Evolutionary conservation across 2,329 filamentous ascomycete genomes (phyloP), one percentile per base, ranked within the genome.

Genomic region (Talaromyces sp.): DNA sequence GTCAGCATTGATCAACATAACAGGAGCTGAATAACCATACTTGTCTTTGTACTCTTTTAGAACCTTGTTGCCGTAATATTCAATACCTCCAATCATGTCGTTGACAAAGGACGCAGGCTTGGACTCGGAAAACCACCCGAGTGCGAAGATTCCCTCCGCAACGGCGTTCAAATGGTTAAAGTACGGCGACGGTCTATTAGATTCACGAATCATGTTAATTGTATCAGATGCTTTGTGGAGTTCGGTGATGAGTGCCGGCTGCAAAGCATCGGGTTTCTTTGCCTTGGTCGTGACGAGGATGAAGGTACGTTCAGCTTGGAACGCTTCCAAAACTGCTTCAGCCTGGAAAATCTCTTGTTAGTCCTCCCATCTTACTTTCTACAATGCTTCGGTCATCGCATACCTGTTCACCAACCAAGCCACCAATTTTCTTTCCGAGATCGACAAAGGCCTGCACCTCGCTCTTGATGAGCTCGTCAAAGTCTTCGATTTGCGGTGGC

Each of bases 41-140:
- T 86, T 88, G 64, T 90, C 92, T 77, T 95, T 97, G 75, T 89
- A 88, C 68, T 95, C 89, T 77, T 92, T 96, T 67, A 97, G 79
- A 41, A 99, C 90, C 67, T 92, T 87, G 79, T 99, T 97, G 35
- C 94, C 94, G 69, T 91, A 97, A 79, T 96, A 96, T 73, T 97
- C 89, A 46, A 92, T 91, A 56, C 91, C 88, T 31, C 88, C 87
- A 21, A 96, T 81, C 61, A 88, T 88, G 67, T 96, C 92, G 53
- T 88, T 88, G 53, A 97, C 89, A 69, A 92, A 90, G 70, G 94
- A 92, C 65, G 85, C 87, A 2, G 94, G 94, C 72, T 91, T 92
- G 64, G 80, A 83, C 57, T 95, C 90, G 54, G 94, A 85, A 61
- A 97, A 89, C 94, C 94, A 99, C 35, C 90, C 91, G 61, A 99